Percentiles rank a stretch among this genome's conserved stretches.
These are phyloP conservation scores for Dianthus caryophyllus DNA, from an alignment of 148 eudicot genomes.

Conservation along the genomic window DNA sequence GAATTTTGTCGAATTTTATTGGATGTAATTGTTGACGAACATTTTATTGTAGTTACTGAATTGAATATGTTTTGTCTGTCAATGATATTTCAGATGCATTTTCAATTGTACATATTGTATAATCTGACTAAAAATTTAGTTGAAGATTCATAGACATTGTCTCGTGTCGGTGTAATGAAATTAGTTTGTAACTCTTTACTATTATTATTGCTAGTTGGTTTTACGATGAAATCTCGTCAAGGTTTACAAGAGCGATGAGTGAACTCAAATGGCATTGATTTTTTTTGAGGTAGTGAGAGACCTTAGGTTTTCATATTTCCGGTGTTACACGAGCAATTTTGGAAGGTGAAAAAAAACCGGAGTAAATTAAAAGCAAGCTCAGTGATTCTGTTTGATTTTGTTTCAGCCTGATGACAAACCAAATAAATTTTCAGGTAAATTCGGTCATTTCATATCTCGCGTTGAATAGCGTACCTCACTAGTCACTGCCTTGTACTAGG, in stretches of 20 bases:
- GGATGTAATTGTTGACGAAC: neutral
- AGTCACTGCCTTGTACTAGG: neutral
- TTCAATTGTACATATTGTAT: neutral
- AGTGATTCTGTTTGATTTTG: too few species aligned
- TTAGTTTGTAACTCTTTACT: too few species aligned
- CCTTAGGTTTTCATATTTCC: slow-evolving; percentile 3
- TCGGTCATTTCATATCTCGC: neutral
- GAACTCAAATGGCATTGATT: too few species aligned
- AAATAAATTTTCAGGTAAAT: neutral
- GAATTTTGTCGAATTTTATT: too few species aligned
- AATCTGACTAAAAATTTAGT: neutral
- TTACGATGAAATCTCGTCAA: too few species aligned
- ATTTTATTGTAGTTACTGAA: neutral
- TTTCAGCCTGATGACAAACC: neutral
- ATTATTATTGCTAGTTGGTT: too few species aligned
- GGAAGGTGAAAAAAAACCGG: neutral
- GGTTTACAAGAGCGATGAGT: too few species aligned
- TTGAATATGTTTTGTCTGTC: neutral
- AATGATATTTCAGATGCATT: neutral
- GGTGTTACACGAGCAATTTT: neutral
- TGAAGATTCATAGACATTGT: neutral
- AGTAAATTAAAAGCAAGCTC: too few species aligned
- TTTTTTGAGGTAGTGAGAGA: neutral
- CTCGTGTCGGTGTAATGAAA: too few species aligned
- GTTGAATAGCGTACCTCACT: too few species aligned